Base-by-base conservation (phyloP, 495 filamentous ascomycete genomes). In the Pseudomonodictys pantanalensis region DNA sequence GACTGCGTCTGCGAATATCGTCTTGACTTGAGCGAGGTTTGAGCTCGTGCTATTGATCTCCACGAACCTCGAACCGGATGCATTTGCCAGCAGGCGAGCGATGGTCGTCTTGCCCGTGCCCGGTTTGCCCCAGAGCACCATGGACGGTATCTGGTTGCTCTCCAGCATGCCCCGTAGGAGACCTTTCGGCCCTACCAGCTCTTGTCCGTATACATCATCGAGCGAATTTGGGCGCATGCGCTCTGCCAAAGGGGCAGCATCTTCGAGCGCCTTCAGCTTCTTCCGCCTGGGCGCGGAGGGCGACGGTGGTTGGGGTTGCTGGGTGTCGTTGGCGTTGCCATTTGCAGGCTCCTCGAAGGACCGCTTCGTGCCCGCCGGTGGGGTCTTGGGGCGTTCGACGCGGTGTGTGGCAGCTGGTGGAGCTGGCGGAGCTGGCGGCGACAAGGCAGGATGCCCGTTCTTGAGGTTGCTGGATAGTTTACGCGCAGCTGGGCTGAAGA, bases 91-190 rank as follows among this genome's bases (percentile, higher is more conserved):
- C 7, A 95, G 89, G n/a, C 92, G 77, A 9, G 92, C 93, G 60
- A 98, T 97, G 0, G 93, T 97, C 1, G 93, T 98, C 75, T 98
- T 98, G 26, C 93, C 93, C 3, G 91, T 96, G 2, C 93, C 93
- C 1, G 92, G 86, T 9, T 82, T 80, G 17, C 93, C 93, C 93
- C 93, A 97, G 9, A 98, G 71, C 26, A 98, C 90, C 90, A 98
- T 96, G 30, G 88, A 92, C 0, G 93, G 92, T 18, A 98, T 85
- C 1, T 86, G 77, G 64, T 92, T 87, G 63, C 86, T 80, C 70
- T 97, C 89, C 65, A 98, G 92, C 38, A 98, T 77, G n/a, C 90
- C 85, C 9, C 92, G 87, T 8, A 98, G 79, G 8, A 97, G 83
- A 2, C 93, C 93, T 29, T 83, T 71, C 0, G 85, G 83, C 7